Evolutionary conservation across 352 stramenopile species (phyloP).

Genomic region (Pythium biforme): DNA sequence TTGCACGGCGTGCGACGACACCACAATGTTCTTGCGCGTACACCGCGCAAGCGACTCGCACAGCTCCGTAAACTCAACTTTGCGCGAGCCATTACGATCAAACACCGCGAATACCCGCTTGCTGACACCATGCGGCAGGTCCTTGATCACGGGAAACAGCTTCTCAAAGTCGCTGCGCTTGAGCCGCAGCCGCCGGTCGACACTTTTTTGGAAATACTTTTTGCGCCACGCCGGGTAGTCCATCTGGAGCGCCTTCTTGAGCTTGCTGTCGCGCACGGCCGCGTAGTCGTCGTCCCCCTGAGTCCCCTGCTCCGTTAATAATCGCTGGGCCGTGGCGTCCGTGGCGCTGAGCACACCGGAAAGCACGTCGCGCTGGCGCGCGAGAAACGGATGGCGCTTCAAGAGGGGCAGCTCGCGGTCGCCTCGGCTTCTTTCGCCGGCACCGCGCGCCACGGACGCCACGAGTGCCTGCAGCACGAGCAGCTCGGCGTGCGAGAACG

Average conservation of each 20-base stretch:
- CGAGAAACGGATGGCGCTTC: conserved; percentile 21
- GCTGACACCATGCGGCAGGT: conserved; percentile 32
- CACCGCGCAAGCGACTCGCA: conserved; percentile 56
- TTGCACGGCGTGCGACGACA: conserved; percentile 24
- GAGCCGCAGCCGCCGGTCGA: conserved; percentile 48
- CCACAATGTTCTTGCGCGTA: conserved; percentile 12
- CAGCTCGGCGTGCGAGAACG: conserved; percentile 57
- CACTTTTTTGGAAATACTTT: conserved; percentile 41
- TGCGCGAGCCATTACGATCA: conserved; percentile 39
- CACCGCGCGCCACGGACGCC: neutral
- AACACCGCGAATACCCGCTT: conserved; percentile 50
- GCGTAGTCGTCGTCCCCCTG: conserved; percentile 10
- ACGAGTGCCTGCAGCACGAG: conserved; percentile 57
- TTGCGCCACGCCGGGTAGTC: conserved; percentile 34
- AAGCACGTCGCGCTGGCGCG: conserved; percentile 8
- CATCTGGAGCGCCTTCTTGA: conserved; percentile 15
- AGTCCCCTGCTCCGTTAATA: neutral
- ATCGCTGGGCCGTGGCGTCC: neutral
- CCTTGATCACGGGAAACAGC: conserved; percentile 52
- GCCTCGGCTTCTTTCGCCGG: conserved; percentile 23
- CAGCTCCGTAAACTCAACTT: conserved; percentile 63
- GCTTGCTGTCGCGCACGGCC: conserved; percentile 19
- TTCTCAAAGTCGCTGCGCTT: conserved; percentile 44
- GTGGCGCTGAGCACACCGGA: conserved; percentile 15
- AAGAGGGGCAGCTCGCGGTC: conserved; percentile 26